Evolutionary conservation across 139 green algal species (phyloP).

Genomic region (Penium margaritaceum): DNA sequence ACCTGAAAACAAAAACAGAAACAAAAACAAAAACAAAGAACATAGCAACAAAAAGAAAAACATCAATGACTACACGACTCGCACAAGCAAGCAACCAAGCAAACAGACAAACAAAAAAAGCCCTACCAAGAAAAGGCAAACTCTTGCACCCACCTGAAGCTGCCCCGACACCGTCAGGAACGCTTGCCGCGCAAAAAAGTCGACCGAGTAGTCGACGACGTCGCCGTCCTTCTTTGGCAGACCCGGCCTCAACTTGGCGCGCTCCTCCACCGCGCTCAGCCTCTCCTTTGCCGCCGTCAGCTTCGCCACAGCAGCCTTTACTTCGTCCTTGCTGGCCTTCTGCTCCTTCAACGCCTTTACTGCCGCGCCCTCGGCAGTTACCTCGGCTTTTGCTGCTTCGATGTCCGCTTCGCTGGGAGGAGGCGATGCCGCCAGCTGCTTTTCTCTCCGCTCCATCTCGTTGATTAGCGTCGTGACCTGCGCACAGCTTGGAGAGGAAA

Average conservation of each 20-base stretch:
- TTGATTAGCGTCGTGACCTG: slow-evolving; percentile 70
- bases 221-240: slow-evolving; percentile 42
- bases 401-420: slow-evolving; percentile 54
- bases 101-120: too few relatives aligned
- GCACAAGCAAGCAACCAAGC: too few relatives aligned
- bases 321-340: slow-evolving; percentile 66
- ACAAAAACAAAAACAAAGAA: too few relatives aligned
- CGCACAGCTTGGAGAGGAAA: too few relatives aligned
- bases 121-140: too few relatives aligned
- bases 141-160: slow-evolving; percentile 59
- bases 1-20: too few relatives aligned
- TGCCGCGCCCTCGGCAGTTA: slow-evolving; percentile 43
- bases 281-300: slow-evolving; percentile 58
- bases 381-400: slow-evolving; percentile 31
- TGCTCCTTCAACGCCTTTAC: slow-evolving; percentile 53
- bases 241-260: slow-evolving; percentile 22
- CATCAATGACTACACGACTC: too few relatives aligned
- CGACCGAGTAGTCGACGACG: slow-evolving; percentile 75
- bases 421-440: slow-evolving; percentile 2
- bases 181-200: slow-evolving; percentile 87
- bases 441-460: slow-evolving; percentile 35
- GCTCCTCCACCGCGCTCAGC: slow-evolving; percentile 57
- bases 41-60: too few relatives aligned
- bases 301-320: slow-evolving; percentile 36
- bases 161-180: slow-evolving; percentile 90